phyloP scores from a whole-genome alignment of 2,329 filamentous ascomycete genomes.

The Dothistroma septosporum region DNA sequence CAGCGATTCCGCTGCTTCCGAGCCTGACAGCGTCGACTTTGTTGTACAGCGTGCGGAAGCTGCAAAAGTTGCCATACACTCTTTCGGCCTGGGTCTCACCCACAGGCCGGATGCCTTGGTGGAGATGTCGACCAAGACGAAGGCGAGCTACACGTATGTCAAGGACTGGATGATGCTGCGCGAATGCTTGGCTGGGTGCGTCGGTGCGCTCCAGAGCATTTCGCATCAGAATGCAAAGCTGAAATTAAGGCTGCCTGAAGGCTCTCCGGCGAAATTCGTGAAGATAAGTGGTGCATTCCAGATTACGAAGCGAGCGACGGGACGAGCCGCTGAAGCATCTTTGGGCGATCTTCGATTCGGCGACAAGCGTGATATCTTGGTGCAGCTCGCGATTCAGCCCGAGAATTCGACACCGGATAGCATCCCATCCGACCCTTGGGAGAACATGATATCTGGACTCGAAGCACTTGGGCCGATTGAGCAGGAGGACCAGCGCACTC shows the following conservation, averaged over 20 bases:
- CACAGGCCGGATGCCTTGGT: constrained; percentile 99
- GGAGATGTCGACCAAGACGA: constrained; percentile 88
- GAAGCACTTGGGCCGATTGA: constrained; percentile 87
- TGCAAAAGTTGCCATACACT: constrained; percentile 96
- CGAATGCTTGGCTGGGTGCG: constrained; percentile 88
- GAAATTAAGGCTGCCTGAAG: constrained; percentile 88
- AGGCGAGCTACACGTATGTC: constrained; percentile 95
- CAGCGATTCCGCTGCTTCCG: constrained; percentile 92
- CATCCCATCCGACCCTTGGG: constrained; percentile 90
- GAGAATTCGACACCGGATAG: constrained; percentile 79
- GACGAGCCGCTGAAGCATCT: constrained; percentile 86
- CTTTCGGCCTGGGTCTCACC: constrained; percentile 91
- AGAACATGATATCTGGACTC: constrained; percentile 90
- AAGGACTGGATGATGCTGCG: constrained; percentile 99
- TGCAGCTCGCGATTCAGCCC: constrained; percentile 87
- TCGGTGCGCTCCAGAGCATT: constrained; percentile 84
- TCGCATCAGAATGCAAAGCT: constrained; percentile 99
- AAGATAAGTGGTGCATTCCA: constrained; percentile 97
- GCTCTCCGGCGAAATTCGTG: constrained; percentile 95
- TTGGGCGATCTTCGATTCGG: constrained; percentile 91
- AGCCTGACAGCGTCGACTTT: constrained; percentile 93
- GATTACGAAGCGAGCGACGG: constrained; percentile 92
- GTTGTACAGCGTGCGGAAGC: constrained; percentile 95
- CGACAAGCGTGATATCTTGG: constrained; percentile 89
- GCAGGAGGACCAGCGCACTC: constrained; percentile 73